Percentiles rank a stretch among this genome's conserved stretches.
Evolutionary conservation across 148 eudicot genomes (phyloP).

Genomic region (Simmondsia chinensis): DNA sequence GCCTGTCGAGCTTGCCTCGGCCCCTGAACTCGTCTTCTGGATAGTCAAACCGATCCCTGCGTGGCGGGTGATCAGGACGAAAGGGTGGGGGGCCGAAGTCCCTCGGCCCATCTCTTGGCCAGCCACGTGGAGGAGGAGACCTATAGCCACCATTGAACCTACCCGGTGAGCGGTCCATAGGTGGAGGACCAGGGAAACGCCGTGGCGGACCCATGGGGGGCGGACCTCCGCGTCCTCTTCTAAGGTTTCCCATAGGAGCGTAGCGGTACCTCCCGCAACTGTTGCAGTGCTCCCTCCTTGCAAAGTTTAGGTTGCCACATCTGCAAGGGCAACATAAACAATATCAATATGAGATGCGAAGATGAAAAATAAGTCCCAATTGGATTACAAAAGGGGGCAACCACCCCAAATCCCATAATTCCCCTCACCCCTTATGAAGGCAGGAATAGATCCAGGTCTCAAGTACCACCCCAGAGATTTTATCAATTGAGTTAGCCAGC

Average conservation of each 20-base stretch:
- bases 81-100: conserved; percentile 57
- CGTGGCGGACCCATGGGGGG: conserved; percentile 46
- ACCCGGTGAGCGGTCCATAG: conserved; percentile 56
- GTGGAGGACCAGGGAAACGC: conserved; percentile 59
- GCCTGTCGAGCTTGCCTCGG: conserved; percentile 58
- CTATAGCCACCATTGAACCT: conserved; percentile 54
- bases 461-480: too few species aligned
- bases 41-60: conserved; percentile 57
- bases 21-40: conserved; percentile 62
- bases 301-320: conserved; percentile 85
- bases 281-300: conserved; percentile 81
- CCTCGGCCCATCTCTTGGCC: conserved; percentile 63
- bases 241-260: conserved; percentile 46
- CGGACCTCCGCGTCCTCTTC: conserved; percentile 70
- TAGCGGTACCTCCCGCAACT: conserved; percentile 66
- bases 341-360: not conserved
- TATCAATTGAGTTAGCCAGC: too few species aligned
- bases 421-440: too few species aligned
- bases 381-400: too few species aligned
- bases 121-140: conserved; percentile 80
- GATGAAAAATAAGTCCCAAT: too few species aligned
- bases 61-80: conserved; percentile 47
- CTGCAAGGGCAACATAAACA: conserved; percentile 27
- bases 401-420: too few species aligned
- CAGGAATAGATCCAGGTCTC: too few species aligned